Evolutionary conservation across 768 basidiomycete genomes (phyloP), one percentile per base, ranked within the genome.

Genomic region (Hemileccinum rubropunctum): DNA sequence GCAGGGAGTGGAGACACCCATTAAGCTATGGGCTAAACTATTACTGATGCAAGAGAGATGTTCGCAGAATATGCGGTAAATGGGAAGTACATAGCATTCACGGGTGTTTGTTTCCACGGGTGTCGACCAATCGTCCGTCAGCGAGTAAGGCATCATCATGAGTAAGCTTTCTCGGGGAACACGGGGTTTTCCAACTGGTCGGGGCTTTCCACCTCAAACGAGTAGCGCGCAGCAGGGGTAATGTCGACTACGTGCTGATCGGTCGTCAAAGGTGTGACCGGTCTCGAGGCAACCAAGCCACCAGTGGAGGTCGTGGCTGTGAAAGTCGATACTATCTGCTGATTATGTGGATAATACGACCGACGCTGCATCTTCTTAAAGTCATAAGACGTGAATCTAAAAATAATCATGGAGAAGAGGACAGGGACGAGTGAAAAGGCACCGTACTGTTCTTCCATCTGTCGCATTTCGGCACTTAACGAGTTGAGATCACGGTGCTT

Each of bases 401-500:
- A 23, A 21, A 36, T 38, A 32, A 17, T 30, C 17, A 44, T 39
- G 54, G 18, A 54, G 42, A 52, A 10, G 37, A 14, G 17, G 1
- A 30, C 2, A 20, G 28, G 14, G 27, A 6, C 11, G 17, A 44
- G 20, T 1, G 36, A 47, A 45, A 20, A 17, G 36, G 33, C 1
- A n/a, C 72, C 80, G 52, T 61, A 98, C 94, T 95, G 94, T 66
- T 98, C 94, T 71, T 99, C 97, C 94, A 98, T 97, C 72, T 93
- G 86, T 52, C 90, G 76, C 91, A 95, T 94, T 69, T 99, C 97
- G 0, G 82, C 80, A 53, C 88, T 91, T 45, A 99, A 71, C 50
- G 83, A 85, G 52, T 76, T 80, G 46, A 83, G 66, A 59, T 97
- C 95, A 58, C 94, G 89, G 50, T 88, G 86, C 67, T 95, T 98